Base-by-base conservation (phyloP, 1,139 yeast genomes). In the Protomyces arabidopsidicola region DNA sequence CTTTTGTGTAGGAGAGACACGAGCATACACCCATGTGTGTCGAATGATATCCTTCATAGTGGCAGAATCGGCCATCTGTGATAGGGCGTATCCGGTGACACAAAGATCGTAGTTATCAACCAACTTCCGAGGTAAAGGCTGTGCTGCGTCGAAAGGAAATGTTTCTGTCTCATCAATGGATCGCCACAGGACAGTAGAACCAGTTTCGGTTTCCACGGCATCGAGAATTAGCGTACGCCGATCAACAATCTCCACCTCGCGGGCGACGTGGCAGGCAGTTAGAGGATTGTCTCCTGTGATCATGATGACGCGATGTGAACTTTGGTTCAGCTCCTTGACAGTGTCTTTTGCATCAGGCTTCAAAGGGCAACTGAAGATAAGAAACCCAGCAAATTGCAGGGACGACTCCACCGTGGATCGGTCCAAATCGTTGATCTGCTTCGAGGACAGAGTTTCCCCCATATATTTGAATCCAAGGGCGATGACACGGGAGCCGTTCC, bases 251-350 rank as follows among this genome's bases (percentile, higher is more conserved):
- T 81, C 87, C 67, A 95, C 98, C 76, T 90, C 96, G 71, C 86
- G 85, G 45, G 98, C 98, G 71, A 93, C 98, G 74, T 93, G 98
- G 69, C 95, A 95, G 45, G 98, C 99, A 69, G 99, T 93, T 73
- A 93, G 83, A 45, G 98, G 98, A 75, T 93, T 95, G 76, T 93
- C 99, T 79, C 98, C 99, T 66, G 99, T 93, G 72, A 95, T 95
- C 98, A 93, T 93, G 59, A 95, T 85, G 75, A 87, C 86, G 27
- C 99, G 90, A 75, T 93, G 99, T 64, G 95, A 86, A 1, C 97
- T 90, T 73, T 90, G 96, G 75, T 90, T 93, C 75, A 93, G 82
- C 97, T 90, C 91, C 72, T 84, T 80, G 70, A 93, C 87, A 56
- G 97, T 87, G 70, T 86, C 93, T 73, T 89, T 79, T 51, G 98